A percentile compares a stretch with the other conserved stretches of the same genome.
These are phyloP conservation scores for Starmerella apis DNA, from an alignment of 805 yeast species.

Conservation along the genomic window DNA sequence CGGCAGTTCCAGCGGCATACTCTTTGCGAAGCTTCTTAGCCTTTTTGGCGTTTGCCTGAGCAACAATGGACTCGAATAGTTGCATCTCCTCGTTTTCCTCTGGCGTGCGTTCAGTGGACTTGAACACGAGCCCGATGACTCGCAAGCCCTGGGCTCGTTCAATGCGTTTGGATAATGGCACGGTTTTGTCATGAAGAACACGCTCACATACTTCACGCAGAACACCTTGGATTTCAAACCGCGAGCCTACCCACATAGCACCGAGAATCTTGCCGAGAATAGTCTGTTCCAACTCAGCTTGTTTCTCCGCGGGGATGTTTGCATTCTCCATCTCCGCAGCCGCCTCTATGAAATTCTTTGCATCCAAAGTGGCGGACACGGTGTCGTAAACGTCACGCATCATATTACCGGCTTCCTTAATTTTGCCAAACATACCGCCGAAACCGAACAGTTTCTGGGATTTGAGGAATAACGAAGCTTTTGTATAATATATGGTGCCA, in stretches of 20 bases:
- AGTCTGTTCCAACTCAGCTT: conserved; percentile 68
- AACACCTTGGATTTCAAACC: conserved; percentile 73
- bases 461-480: conserved; percentile 62
- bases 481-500: conserved; percentile 65
- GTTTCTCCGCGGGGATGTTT: conserved; percentile 46
- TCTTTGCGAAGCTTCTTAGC: conserved; percentile 38
- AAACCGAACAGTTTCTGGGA: conserved; percentile 79
- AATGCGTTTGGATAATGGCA: conserved; percentile 50
- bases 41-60: conserved; percentile 63
- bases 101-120: conserved; percentile 55
- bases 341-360: conserved; percentile 67
- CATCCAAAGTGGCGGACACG: conserved; percentile 75
- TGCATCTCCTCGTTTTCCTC: conserved; percentile 88
- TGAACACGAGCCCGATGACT: conserved; percentile 60
- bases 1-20: conserved; percentile 15
- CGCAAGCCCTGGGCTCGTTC: conserved; percentile 72
- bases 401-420: conserved; percentile 73
- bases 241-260: conserved; percentile 91
- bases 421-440: conserved; percentile 68
- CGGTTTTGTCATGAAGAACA: conserved; percentile 57
- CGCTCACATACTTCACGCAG: conserved; percentile 71
- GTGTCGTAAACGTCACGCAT: conserved; percentile 78
- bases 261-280: conserved; percentile 83
- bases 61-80: conserved; percentile 83
- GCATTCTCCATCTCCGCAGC: conserved; percentile 59